Evolutionary conservation across 2,329 filamentous ascomycete species (phyloP).

Genomic region (Epichloe gansuensis): DNA sequence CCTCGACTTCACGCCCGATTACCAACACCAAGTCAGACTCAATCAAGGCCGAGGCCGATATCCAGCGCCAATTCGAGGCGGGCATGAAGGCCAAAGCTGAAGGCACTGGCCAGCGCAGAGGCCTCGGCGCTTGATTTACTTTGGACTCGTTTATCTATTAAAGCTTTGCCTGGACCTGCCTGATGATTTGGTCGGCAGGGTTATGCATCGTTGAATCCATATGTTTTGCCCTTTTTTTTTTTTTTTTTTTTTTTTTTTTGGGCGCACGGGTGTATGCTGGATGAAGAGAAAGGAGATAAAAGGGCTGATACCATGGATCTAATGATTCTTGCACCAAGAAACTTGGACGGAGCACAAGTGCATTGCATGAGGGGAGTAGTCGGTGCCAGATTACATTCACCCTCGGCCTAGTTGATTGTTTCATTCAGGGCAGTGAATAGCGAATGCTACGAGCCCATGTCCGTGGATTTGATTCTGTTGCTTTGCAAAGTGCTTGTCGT

Average conservation of each 20-base stretch:
- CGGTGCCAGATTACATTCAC: too few relatives aligned
- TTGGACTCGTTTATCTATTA: not conserved
- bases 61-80: constrained; percentile 44
- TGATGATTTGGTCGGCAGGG: too few relatives aligned
- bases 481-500: too few relatives aligned
- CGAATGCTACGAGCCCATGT: too few relatives aligned
- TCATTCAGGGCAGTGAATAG: too few relatives aligned
- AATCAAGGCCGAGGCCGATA: constrained; percentile 35
- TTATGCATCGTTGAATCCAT: not conserved
- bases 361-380: not conserved
- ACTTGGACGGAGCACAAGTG: not conserved
- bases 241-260: too few relatives aligned
- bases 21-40: constrained; percentile 21
- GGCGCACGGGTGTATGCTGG: not conserved
- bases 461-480: too few relatives aligned
- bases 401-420: too few relatives aligned
- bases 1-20: constrained; percentile 9
- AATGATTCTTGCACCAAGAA: not conserved
- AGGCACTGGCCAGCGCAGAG: constrained; percentile 34
- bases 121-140: constrained; percentile 35
- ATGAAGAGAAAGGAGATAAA: not conserved
- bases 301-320: not conserved
- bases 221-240: not conserved
- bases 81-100: constrained; percentile 47
- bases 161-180: too few relatives aligned